Conservation (phyloP, 257 asterid genomes). For the Ilex asprella region DNA sequence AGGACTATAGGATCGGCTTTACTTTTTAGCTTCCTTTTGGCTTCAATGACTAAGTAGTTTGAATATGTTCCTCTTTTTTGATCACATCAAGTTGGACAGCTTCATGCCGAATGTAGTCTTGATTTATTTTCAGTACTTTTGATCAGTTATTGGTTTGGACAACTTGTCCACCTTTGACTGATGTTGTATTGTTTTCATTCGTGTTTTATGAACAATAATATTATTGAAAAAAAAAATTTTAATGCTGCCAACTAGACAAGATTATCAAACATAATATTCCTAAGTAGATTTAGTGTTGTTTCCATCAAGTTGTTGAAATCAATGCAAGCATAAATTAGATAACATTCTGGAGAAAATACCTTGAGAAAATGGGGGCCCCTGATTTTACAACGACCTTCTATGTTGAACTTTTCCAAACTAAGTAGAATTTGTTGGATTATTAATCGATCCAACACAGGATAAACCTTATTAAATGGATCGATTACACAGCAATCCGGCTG, state of each 20-base stretch:
- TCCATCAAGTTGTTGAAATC: neutral
- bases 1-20: too few species aligned
- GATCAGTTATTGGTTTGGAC: too few species aligned
- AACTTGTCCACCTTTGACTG: too few species aligned
- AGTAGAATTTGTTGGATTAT: slow-evolving; percentile 72
- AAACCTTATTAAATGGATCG: slow-evolving; percentile 72
- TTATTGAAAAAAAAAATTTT: too few species aligned
- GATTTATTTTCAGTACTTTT: too few species aligned
- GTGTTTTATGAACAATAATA: too few species aligned
- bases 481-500: slow-evolving; percentile 54
- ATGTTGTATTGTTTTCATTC: too few species aligned
- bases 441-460: slow-evolving; percentile 77
- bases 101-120: too few species aligned
- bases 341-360: slow-evolving; percentile 42
- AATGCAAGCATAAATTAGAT: slow-evolving; percentile 17
- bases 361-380: slow-evolving; percentile 82
- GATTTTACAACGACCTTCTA: slow-evolving; percentile 47
- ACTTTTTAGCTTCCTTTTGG: too few species aligned
- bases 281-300: slow-evolving; percentile 16
- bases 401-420: slow-evolving; percentile 54
- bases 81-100: too few species aligned
- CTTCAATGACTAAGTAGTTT: too few species aligned
- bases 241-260: neutral
- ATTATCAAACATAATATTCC: neutral
- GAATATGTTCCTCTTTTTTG: too few species aligned